Evolutionary conservation across 73 alveolate species (phyloP), one percentile per base, ranked within the genome.

Genomic region (Diophrys sp.): DNA sequence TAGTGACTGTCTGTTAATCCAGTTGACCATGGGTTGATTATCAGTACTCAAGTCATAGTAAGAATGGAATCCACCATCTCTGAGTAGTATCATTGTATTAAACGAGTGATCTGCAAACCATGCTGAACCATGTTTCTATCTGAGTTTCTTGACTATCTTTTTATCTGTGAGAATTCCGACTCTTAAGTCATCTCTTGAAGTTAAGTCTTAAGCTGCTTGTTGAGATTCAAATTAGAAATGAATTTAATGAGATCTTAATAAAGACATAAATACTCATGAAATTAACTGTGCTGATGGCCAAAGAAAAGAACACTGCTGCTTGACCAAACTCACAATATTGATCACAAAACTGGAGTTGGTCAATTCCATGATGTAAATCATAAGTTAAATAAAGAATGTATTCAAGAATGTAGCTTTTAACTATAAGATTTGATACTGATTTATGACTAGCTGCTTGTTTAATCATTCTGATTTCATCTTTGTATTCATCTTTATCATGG

Each of bases 121-220:
- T 23, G 27, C 56, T 0, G 71, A 31, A 1, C 87, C 87, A 54
- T 76, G 68, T 28, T 29, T 62, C 24, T 71, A 71, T 29, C 71
- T 71, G 54, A 68, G 71, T 30, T 67, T 74, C 67, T 85, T 78
- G 23, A 79, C 79, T 1, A 85, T 30, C 72, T 72, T 79, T 54
- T 33, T 33, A 34, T 78, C 83, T 8, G 84, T 71, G 24, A 85
- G 71, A 11, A 72, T 34, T 24, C 79, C 93, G 26, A 85, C 54
- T 72, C 93, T 79, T 14, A 85, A 70, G 31, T 85, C 88, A 33
- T 73, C 82, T 78, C 93, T 78, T 14, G 29, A 26, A 31, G 85
- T 80, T 1, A 71, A 33, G 0, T 27, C 62, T 54, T 75, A 14
- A 0, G 80, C 88, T 0, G 87, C 80, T n/a, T n/a, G n/a, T n/a